Evolutionary conservation across 345 rosid genomes (phyloP).

Genomic region (Lepidium africanum): DNA sequence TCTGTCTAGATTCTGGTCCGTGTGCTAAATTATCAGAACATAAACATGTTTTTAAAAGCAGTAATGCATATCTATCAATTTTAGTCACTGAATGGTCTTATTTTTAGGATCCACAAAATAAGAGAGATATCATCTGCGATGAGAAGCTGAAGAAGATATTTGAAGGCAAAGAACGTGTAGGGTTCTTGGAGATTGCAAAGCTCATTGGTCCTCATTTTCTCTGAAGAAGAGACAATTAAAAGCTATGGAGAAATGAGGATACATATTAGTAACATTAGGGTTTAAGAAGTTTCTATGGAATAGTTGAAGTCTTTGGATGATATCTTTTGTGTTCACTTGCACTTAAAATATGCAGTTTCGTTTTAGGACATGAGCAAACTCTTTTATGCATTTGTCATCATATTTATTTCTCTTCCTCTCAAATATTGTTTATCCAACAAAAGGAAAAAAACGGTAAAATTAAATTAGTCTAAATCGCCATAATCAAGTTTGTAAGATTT

Average conservation of each 20-base stretch:
- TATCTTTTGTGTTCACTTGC: conserved; percentile 10
- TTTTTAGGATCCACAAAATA: conserved; percentile 72
- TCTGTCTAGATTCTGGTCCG: not conserved
- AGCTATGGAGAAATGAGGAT: no score
- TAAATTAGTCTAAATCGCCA: no score
- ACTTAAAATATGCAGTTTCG: not conserved
- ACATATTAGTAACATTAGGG: conserved; percentile 18
- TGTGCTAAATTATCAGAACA: not conserved
- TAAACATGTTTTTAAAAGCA: not conserved
- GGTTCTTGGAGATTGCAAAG: conserved; percentile 83
- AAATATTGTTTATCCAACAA: no score
- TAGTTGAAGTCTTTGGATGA: conserved; percentile 5
- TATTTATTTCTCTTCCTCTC: not conserved
- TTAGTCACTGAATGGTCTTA: not conserved
- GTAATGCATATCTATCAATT: not conserved
- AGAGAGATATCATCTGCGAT: conserved; percentile 74
- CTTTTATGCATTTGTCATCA: not conserved
- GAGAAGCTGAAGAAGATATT: conserved; percentile 97
- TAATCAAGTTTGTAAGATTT: no score
- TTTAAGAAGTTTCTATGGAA: conserved; percentile 15
- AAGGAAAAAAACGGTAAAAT: not conserved
- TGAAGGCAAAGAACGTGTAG: conserved; percentile 65
- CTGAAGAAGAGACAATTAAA: no score
- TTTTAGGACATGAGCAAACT: conserved; percentile 10
- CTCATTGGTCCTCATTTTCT: conserved; percentile 90